Conservation (phyloP, 2,329 filamentous ascomycete genomes). For the Scleromitrula shiraiana region DNA sequence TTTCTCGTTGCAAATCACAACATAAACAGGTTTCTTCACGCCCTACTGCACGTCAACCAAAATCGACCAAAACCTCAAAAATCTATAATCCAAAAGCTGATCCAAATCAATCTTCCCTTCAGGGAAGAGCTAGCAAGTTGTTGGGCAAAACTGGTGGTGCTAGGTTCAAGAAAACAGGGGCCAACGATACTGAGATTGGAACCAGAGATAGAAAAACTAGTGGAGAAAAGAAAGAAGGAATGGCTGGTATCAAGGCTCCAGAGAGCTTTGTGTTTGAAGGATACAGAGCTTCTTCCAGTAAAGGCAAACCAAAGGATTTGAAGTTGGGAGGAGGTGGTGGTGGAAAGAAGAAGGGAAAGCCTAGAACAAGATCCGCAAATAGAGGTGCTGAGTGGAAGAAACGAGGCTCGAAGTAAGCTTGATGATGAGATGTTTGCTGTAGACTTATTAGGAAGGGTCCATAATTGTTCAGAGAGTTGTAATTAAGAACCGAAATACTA, state of each 20-base stretch:
- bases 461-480: too few species aligned
- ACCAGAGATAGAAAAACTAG: constrained; percentile 11
- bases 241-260: constrained; percentile 41
- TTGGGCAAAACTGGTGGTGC: constrained; percentile 61
- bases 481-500: too few species aligned
- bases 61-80: constrained; percentile 26
- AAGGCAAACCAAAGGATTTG: constrained; percentile 54
- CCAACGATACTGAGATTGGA: constrained; percentile 22
- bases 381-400: constrained; percentile 33
- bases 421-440: not conserved
- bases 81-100: constrained; percentile 63
- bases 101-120: constrained; percentile 59
- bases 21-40: constrained; percentile 31
- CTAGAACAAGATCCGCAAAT: constrained; percentile 30
- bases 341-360: constrained; percentile 39
- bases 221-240: constrained; percentile 5
- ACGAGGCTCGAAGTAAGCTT: constrained; percentile 29
- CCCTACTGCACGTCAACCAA: constrained; percentile 29
- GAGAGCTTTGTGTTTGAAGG: constrained; percentile 77
- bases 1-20: constrained; percentile 59
- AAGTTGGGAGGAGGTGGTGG: constrained; percentile 52
- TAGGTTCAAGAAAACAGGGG: constrained; percentile 27
- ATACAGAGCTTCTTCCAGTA: constrained; percentile 59
- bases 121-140: constrained; percentile 67
- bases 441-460: not conserved